Base-by-base conservation (phyloP, 1,284 basidiomycete species). In the Singerocomus inundabilis region DNA sequence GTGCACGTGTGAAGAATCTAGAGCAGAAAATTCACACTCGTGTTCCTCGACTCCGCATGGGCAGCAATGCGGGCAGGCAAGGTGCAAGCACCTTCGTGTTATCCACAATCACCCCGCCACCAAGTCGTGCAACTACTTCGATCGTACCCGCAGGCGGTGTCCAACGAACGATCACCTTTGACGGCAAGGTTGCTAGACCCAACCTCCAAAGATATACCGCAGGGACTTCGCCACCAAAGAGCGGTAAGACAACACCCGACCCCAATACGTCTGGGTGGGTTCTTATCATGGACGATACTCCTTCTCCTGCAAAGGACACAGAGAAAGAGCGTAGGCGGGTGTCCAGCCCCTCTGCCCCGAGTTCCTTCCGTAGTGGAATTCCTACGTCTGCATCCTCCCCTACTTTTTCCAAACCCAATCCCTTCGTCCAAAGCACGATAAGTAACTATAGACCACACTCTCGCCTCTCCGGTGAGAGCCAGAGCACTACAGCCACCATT, bases 21-120 rank as follows among this genome's bases (percentile, higher is more conserved):
- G 87, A 91, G 61, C 87, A 89, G 70, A 88, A 87, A 70, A 87
- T 91, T 45, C 88, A 90, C 60, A 89, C 87, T 37, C 84, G 85
- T 39, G 88, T 91, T 46, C 89, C 88, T 18, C 78, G 88, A 48
- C 63, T 91, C 46, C 84, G 88, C 9, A 87, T 88, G 80, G 82
- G 81, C 26, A 90, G 87, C 59, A 77, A 82, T 43, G 81, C 79
- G 32, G 77, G 74, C 49, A 77, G 79, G 37, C 64, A 75, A 34
- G 75, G 68, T 55, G 54, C 67, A 46, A 73, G 70, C 57, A 54
- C 70, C 4, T 62, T 70, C 36, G 58, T 66, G n/a, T 53, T 65
- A 2, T 70, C 74, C 3, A 62, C 69, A 26, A 62, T 70, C 16
- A 64, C 68, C 38, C 55, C 70, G 24, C 52, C 62, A 21, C 66